A percentile compares a stretch with the other conserved stretches of the same genome.
These are phyloP conservation scores for Lithospermum erythrorhizon DNA, from an alignment of 257 asterid genomes.

Conservation along the genomic window DNA sequence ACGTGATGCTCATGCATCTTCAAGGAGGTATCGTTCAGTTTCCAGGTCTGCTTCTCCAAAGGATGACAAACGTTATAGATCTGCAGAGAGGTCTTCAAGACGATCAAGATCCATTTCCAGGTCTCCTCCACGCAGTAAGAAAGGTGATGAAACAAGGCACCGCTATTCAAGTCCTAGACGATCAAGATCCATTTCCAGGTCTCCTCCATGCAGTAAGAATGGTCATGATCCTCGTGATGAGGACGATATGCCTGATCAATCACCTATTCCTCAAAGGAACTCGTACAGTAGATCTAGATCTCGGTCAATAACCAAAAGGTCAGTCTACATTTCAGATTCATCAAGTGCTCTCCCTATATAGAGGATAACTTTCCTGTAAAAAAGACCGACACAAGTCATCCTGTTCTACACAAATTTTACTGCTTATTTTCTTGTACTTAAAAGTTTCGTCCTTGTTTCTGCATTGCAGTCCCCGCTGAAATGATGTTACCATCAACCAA, in stretches of 20 bases:
- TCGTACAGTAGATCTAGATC: constrained; percentile 37
- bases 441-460: too few species aligned
- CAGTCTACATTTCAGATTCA: constrained; percentile 1
- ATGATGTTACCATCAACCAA: too few species aligned
- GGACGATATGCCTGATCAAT: constrained; percentile 27
- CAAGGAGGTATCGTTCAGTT: constrained; percentile 40
- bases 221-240: constrained; percentile 21
- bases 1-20: constrained; percentile 33
- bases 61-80: constrained; percentile 29
- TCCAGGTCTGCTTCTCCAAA: constrained; percentile 59
- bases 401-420: too few species aligned
- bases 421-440: too few species aligned
- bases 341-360: not conserved
- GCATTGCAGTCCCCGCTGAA: too few species aligned
- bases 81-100: constrained; percentile 33
- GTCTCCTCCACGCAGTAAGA: constrained; percentile 38
- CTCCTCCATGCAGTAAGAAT: constrained; percentile 40
- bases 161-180: constrained; percentile 29
- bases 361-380: too few species aligned
- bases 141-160: constrained; percentile 21
- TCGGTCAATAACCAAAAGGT: constrained; percentile 50
- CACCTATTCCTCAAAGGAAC: constrained; percentile 37
- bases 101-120: constrained; percentile 37
- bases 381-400: too few species aligned
- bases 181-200: constrained; percentile 36